These are phyloP conservation scores for Neospermospora avenae DNA, from an alignment of 2,329 filamentous ascomycete species.

Conservation along the genomic window DNA sequence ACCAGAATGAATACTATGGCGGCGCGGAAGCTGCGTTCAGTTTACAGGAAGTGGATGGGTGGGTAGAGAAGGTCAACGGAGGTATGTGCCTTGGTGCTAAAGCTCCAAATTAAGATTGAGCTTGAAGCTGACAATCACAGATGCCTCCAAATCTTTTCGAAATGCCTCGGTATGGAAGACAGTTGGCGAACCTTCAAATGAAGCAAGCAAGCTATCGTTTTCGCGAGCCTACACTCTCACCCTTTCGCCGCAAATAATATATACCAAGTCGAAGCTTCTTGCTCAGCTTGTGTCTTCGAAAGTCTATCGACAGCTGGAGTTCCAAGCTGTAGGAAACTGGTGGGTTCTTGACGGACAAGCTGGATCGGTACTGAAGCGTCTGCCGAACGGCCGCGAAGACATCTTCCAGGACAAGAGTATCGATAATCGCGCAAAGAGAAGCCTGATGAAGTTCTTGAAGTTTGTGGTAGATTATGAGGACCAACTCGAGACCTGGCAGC, in stretches of 20 bases:
- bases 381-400: conserved; percentile 89
- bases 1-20: conserved; percentile 85
- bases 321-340: conserved; percentile 89
- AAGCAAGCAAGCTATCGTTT: conserved; percentile 48
- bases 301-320: conserved; percentile 86
- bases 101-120: not conserved
- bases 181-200: conserved; percentile 29
- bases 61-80: conserved; percentile 51
- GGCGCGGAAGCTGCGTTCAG: conserved; percentile 81
- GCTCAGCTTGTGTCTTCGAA: conserved; percentile 82
- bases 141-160: conserved; percentile 23
- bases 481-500: conserved; percentile 56
- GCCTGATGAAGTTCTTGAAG: conserved; percentile 90
- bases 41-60: conserved; percentile 75
- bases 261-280: conserved; percentile 75
- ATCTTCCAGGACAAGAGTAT: conserved; percentile 78
- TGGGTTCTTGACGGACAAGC: conserved; percentile 58
- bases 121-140: conserved; percentile 13
- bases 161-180: conserved; percentile 32
- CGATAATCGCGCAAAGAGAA: conserved; percentile 75
- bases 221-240: conserved; percentile 79
- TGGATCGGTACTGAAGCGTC: conserved; percentile 53
- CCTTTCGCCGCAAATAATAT: conserved; percentile 81
- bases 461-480: conserved; percentile 73
- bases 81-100: conserved; percentile 28